Conservation (phyloP, 129 eudicot genomes). For the Lonicera japonica region DNA sequence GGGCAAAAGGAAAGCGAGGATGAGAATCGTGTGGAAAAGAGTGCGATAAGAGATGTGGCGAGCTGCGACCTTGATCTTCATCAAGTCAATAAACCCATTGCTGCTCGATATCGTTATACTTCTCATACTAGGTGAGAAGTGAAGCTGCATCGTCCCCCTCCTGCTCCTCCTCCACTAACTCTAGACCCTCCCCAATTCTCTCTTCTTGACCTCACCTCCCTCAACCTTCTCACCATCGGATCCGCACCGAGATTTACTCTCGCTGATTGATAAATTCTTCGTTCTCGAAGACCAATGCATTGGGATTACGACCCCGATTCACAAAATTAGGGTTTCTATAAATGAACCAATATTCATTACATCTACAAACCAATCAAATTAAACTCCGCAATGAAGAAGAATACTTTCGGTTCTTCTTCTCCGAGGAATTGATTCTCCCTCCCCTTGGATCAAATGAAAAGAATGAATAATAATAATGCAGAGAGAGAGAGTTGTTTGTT, state of each 20-base stretch:
- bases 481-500: not conserved
- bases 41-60: conserved; percentile 87
- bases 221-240: conserved; percentile 28
- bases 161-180: conserved; percentile 41
- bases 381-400: no score
- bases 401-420: no score
- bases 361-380: no score
- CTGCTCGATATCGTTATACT: conserved; percentile 90
- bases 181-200: conserved; percentile 19
- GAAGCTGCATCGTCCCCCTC: conserved; percentile 94
- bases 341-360: no score
- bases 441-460: not conserved
- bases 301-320: not conserved
- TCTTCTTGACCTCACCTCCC: not conserved
- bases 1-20: conserved; percentile 82
- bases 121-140: conserved; percentile 99
- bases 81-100: conserved; percentile 77
- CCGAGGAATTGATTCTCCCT: not conserved
- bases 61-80: conserved; percentile 99
- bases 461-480: conserved; percentile 7
- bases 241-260: conserved; percentile 18
- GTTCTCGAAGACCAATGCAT: conserved; percentile 14
- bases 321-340: conserved; percentile 19
- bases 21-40: conserved; percentile 75
- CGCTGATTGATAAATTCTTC: not conserved